A percentile compares a stretch with the other conserved stretches of the same genome.
Evolutionary conservation across 164 flowering plant species (phyloP).

Genomic region (Cinnamomum micranthum): DNA sequence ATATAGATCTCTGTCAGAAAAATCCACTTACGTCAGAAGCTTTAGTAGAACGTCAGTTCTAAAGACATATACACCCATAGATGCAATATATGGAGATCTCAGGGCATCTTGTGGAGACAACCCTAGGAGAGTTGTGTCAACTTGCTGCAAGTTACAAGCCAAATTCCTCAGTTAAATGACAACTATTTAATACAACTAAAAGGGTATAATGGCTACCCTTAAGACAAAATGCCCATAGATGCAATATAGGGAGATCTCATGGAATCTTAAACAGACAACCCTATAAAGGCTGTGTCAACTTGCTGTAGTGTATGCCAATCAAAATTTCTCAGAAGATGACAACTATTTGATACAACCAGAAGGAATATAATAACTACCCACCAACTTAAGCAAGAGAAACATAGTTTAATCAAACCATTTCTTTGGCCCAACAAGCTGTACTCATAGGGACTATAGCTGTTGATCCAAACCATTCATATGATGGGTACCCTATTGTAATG

Average conservation of each 20-base stretch:
- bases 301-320: slow-evolving; percentile 39
- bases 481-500: no score
- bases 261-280: slow-evolving; percentile 66
- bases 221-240: slow-evolving; percentile 97
- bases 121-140: slow-evolving; percentile 69
- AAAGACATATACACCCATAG: slow-evolving; percentile 95
- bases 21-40: slow-evolving; percentile 39
- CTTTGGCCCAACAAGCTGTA: no score
- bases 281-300: slow-evolving; percentile 68
- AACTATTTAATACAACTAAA: no score
- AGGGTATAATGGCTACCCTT: slow-evolving; percentile 5
- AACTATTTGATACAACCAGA: no score
- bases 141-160: slow-evolving; percentile 49
- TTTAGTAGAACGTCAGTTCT: slow-evolving; percentile 64
- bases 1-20: not conserved
- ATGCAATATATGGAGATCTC: slow-evolving; percentile 78
- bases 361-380: no score
- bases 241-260: slow-evolving; percentile 71
- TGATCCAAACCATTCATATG: no score
- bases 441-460: no score
- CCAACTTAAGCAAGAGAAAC: no score
- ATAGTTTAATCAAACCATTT: no score
- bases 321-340: not conserved
- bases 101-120: slow-evolving; percentile 61
- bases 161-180: not conserved